Percentiles rank a stretch among this genome's conserved stretches.
These are phyloP conservation scores for Thermoascus crustaceus DNA, from an alignment of 2,329 filamentous ascomycete genomes.

Conservation along the genomic window DNA sequence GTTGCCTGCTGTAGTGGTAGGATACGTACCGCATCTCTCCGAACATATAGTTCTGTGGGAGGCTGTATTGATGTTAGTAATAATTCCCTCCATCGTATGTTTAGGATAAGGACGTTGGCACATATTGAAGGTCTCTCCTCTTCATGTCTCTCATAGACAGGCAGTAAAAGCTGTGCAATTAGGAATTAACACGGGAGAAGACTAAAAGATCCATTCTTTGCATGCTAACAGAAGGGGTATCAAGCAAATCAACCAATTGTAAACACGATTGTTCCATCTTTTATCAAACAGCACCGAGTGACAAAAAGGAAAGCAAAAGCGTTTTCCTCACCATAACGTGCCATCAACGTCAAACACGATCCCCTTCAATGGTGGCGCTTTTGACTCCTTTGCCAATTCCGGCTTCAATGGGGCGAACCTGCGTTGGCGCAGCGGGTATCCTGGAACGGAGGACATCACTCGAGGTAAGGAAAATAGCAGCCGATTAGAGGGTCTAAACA, in stretches of 20 bases:
- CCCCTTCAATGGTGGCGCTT: slow-evolving; percentile 43
- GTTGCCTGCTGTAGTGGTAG: not conserved
- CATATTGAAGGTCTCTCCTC: too few species aligned
- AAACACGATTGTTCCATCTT: slow-evolving; percentile 2
- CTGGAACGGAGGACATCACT: not conserved
- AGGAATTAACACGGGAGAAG: too few species aligned
- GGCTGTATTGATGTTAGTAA: slow-evolving; percentile 41
- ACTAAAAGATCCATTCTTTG: too few species aligned
- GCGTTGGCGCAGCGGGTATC: slow-evolving; percentile 20
- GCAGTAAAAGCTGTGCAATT: too few species aligned
- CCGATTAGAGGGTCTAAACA: too few species aligned
- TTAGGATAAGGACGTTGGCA: too few species aligned
- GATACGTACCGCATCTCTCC: slow-evolving; percentile 60
- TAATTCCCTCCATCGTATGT: too few species aligned
- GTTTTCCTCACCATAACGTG: slow-evolving; percentile 68
- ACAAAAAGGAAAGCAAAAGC: slow-evolving; percentile 9
- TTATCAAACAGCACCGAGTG: not conserved
- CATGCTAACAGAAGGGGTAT: too few species aligned
- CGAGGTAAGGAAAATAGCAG: too few species aligned
- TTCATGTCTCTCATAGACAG: too few species aligned
- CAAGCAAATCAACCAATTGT: too few species aligned
- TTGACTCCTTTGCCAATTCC: slow-evolving; percentile 17
- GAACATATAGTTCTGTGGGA: slow-evolving; percentile 97
- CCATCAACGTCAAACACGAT: slow-evolving; percentile 91
- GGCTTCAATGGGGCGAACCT: slow-evolving; percentile 45